phyloP scores from a whole-genome alignment of 306 rosid genomes.

The Cajanus cajan region DNA sequence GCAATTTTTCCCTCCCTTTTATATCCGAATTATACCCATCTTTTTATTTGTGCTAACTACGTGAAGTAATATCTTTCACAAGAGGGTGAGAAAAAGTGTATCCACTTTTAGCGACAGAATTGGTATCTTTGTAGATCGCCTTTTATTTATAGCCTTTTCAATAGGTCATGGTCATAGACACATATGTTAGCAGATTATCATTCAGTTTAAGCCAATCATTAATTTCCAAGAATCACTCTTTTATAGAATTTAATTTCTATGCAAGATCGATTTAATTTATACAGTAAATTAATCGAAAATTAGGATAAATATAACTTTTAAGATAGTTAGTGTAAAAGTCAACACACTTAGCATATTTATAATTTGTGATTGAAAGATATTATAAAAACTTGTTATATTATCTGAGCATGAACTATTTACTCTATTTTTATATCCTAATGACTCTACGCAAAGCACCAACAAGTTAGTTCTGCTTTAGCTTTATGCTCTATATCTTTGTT shows the following conservation, averaged over 20 bases:
- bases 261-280: too few species aligned
- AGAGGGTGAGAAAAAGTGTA: slow-evolving; percentile 1
- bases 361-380: neutral
- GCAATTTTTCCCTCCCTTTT: neutral
- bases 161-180: slow-evolving; percentile 25
- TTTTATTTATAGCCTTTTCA: slow-evolving; percentile 34
- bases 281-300: neutral
- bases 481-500: slow-evolving; percentile 36
- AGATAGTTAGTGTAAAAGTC: neutral
- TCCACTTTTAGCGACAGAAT: slow-evolving; percentile 14
- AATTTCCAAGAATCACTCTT: slow-evolving; percentile 1
- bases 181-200: slow-evolving; percentile 25
- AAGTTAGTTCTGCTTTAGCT: slow-evolving; percentile 29
- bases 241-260: neutral
- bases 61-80: neutral
- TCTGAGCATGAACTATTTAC: neutral
- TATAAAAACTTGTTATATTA: neutral
- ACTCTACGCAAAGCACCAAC: slow-evolving; percentile 17
- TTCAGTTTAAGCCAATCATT: slow-evolving; percentile 26
- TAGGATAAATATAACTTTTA: neutral
- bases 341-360: neutral
- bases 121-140: slow-evolving; percentile 11
- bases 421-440: neutral
- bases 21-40: neutral
- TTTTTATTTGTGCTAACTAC: neutral